A percentile compares a stretch with the other conserved stretches of the same genome.
Conservation (phyloP, 176 grass and related monocot genomes). For the Ampelocalamus luodianensis region DNA sequence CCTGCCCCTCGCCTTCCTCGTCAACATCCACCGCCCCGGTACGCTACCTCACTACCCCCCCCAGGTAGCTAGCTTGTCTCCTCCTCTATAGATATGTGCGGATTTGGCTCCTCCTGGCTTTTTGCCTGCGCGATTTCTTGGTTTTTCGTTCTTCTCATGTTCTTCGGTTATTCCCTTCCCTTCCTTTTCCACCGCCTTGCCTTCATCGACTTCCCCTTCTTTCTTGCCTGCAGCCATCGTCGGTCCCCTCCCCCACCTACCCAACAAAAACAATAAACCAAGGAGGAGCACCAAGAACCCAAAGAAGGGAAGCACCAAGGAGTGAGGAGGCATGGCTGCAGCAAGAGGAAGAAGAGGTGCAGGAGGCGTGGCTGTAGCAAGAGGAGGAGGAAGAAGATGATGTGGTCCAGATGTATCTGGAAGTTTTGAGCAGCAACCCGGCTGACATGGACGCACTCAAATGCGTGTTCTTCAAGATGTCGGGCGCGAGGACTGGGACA, state of each 20-base stretch:
- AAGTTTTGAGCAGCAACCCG: slow-evolving; percentile 54
- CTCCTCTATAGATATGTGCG: no score
- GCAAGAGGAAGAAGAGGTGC: slow-evolving; percentile 7
- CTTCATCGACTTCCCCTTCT: no score
- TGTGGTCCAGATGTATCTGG: slow-evolving; percentile 65
- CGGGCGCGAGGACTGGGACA: slow-evolving; percentile 65
- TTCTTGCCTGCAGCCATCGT: no score
- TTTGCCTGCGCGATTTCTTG: no score
- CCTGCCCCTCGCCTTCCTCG: slow-evolving; percentile 63
- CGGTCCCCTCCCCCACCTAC: neutral
- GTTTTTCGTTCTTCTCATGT: no score
- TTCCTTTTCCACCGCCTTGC: no score
- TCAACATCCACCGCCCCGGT: slow-evolving; percentile 66
- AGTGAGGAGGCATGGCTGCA: neutral
- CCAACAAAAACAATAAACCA: neutral
- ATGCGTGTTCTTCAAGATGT: slow-evolving; percentile 75
- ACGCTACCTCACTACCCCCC: neutral
- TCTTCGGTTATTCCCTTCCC: no score
- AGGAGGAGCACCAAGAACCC: neutral
- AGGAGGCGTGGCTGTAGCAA: slow-evolving; percentile 26
- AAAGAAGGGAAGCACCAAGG: neutral
- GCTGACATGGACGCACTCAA: slow-evolving; percentile 75
- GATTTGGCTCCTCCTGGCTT: no score
- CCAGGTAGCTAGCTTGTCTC: no score
- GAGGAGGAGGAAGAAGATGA: slow-evolving; percentile 21